A percentile compares a stretch with the other conserved stretches of the same genome.
Evolutionary conservation across 129 eudicot genomes (phyloP).

Genomic region (Erigeron canadensis): DNA sequence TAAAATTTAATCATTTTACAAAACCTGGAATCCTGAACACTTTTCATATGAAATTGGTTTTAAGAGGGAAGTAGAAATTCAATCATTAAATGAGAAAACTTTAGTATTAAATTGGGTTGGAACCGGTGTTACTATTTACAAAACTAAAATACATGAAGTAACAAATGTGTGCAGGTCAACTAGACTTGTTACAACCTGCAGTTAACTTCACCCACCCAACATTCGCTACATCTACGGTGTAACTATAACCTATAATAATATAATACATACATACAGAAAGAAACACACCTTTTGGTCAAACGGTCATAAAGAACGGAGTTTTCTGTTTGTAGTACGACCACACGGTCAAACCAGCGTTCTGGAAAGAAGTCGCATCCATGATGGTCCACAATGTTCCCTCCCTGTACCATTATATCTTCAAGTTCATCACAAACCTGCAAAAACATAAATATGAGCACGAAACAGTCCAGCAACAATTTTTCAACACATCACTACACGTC

Average conservation of each 20-base stretch:
- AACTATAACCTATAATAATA: neutral
- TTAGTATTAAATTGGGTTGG: too few species aligned
- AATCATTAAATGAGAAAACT: neutral
- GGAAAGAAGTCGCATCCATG: conserved; percentile 98
- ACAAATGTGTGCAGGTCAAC: too few species aligned
- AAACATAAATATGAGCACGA: neutral
- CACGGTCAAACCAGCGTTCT: conserved; percentile 89
- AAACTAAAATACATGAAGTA: neutral
- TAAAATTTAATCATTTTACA: neutral
- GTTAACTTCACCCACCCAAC: neutral
- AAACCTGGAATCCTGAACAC: neutral
- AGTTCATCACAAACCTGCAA: conserved; percentile 95
- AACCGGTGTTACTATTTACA: too few species aligned
- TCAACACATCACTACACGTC: neutral
- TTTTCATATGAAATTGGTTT: neutral
- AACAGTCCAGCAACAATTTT: neutral
- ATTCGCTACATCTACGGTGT: too few species aligned
- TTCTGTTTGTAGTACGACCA: conserved; percentile 82
- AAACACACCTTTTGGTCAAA: conserved; percentile 58
- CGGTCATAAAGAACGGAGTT: conserved; percentile 78
- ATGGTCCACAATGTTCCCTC: conserved; percentile 92
- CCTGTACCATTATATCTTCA: conserved; percentile 87
- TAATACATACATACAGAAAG: conserved; percentile 1
- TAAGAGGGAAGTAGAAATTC: neutral
- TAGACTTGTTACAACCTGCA: neutral